Evolutionary conservation across 345 rosid genomes (phyloP).

Genomic region (Raphanus sativus): DNA sequence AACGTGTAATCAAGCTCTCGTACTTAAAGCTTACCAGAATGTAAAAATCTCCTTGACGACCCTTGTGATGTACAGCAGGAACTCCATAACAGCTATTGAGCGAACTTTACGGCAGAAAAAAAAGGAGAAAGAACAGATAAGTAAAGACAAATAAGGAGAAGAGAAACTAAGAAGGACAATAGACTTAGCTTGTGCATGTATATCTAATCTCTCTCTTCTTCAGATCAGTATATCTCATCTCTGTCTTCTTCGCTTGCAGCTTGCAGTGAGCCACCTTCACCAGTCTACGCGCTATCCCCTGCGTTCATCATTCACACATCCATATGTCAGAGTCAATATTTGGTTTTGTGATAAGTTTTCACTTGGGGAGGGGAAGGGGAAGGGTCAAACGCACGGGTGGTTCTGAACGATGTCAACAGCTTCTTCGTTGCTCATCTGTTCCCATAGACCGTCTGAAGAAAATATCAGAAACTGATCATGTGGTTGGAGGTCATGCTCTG

Average conservation of each 20-base stretch:
- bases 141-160: too few relatives aligned
- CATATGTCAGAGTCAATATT: not conserved
- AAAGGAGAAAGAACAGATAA: constrained; percentile 8
- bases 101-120: constrained; percentile 41
- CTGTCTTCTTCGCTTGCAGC: constrained; percentile 46
- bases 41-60: constrained; percentile 95
- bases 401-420: constrained; percentile 90
- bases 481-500: constrained; percentile 67
- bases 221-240: constrained; percentile 74
- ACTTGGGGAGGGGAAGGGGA: not conserved
- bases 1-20: not conserved
- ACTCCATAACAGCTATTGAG: constrained; percentile 81
- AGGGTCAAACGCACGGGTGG: constrained; percentile 68
- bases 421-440: constrained; percentile 87
- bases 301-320: constrained; percentile 10
- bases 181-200: too few relatives aligned
- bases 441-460: constrained; percentile 99
- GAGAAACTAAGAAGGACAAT: too few relatives aligned
- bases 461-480: constrained; percentile 80
- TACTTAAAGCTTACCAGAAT: constrained; percentile 61
- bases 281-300: constrained; percentile 75
- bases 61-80: constrained; percentile 84
- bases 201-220: constrained; percentile 75
- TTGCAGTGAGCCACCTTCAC: constrained; percentile 64
- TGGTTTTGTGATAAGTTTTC: not conserved